These are phyloP conservation scores for Brassica cretica DNA, from an alignment of 345 rosid genomes.

Conservation along the genomic window DNA sequence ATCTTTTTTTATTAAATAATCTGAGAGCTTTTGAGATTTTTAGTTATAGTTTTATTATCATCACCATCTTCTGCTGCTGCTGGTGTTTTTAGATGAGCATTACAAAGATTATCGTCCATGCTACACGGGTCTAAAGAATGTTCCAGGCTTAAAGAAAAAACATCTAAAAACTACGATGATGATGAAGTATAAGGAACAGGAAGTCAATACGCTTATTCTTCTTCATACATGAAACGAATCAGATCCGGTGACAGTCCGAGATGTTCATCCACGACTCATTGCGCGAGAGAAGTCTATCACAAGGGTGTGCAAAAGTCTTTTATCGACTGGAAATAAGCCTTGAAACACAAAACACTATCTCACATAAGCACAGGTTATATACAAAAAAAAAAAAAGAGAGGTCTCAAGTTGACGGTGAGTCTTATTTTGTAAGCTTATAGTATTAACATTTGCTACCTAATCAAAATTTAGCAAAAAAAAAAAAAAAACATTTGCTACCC, in stretches of 20 bases:
- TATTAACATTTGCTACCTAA: not conserved
- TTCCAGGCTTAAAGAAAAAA: constrained; percentile 82
- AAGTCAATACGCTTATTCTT: constrained; percentile 4
- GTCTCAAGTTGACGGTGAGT: not conserved
- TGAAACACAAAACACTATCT: not conserved
- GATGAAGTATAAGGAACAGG: constrained; percentile 39
- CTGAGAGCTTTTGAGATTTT: not conserved
- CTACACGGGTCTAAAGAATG: constrained; percentile 59
- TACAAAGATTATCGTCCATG: not conserved
- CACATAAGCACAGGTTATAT: not conserved
- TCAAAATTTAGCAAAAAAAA: no score
- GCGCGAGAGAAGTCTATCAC: constrained; percentile 69
- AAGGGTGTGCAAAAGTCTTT: constrained; percentile 77
- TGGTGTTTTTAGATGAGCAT: constrained; percentile 11
- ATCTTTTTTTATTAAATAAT: constrained; percentile 4
- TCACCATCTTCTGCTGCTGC: not conserved
- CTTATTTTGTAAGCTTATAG: constrained; percentile 17
- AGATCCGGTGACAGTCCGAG: constrained; percentile 47
- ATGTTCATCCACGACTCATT: constrained; percentile 58
- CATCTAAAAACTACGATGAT: constrained; percentile 29
- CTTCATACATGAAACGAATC: constrained; percentile 47
- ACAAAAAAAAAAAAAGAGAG: not conserved
- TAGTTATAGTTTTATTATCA: not conserved
- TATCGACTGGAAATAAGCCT: constrained; percentile 44
- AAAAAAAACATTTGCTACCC: not conserved